Percentiles rank a stretch among this genome's conserved stretches.
Conservation (phyloP, 1,284 basidiomycete species). For the Trichosporon inkin region DNA sequence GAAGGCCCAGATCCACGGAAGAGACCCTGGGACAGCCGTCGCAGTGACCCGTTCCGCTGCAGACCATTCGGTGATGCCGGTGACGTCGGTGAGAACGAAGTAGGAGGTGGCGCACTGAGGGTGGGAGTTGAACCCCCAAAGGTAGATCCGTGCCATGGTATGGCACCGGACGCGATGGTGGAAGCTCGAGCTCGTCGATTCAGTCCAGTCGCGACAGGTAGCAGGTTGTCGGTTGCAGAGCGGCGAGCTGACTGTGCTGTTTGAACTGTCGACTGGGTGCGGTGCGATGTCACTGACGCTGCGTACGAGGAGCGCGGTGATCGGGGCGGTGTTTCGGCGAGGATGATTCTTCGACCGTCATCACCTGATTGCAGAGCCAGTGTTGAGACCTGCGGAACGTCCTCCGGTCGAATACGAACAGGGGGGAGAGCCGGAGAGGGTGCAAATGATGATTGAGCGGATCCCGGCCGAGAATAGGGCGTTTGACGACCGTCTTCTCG, state of each 20-base stretch:
- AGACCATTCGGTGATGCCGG: background rate
- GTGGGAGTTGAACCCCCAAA: slow-evolving; percentile 9
- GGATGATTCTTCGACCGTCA: slow-evolving; percentile 21
- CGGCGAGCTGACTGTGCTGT: slow-evolving; percentile 11
- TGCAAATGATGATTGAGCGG: slow-evolving; percentile 32
- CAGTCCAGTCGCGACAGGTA: background rate
- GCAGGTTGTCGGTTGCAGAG: slow-evolving; percentile 13
- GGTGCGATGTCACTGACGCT: slow-evolving; percentile 20
- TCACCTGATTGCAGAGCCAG: slow-evolving; percentile 24
- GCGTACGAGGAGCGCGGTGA: slow-evolving; percentile 37
- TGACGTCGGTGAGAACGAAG: slow-evolving; percentile 9
- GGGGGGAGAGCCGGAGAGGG: slow-evolving; percentile 23
- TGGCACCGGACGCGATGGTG: slow-evolving; percentile 16
- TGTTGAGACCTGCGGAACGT: slow-evolving; percentile 23
- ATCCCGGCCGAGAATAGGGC: slow-evolving; percentile 17
- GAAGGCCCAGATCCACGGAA: slow-evolving; percentile 28
- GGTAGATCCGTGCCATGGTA: slow-evolving; percentile 13
- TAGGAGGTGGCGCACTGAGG: slow-evolving; percentile 37
- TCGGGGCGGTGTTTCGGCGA: slow-evolving; percentile 25
- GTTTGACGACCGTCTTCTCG: slow-evolving; percentile 13
- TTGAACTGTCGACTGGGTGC: slow-evolving; percentile 11
- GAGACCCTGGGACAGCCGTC: slow-evolving; percentile 37
- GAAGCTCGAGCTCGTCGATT: slow-evolving; percentile 15
- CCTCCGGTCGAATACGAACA: slow-evolving; percentile 22
- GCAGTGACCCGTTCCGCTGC: slow-evolving; percentile 33